These are phyloP conservation scores for Cryptococcus amylolentus DNA, from an alignment of 1,284 basidiomycete genomes.

Conservation along the genomic window DNA sequence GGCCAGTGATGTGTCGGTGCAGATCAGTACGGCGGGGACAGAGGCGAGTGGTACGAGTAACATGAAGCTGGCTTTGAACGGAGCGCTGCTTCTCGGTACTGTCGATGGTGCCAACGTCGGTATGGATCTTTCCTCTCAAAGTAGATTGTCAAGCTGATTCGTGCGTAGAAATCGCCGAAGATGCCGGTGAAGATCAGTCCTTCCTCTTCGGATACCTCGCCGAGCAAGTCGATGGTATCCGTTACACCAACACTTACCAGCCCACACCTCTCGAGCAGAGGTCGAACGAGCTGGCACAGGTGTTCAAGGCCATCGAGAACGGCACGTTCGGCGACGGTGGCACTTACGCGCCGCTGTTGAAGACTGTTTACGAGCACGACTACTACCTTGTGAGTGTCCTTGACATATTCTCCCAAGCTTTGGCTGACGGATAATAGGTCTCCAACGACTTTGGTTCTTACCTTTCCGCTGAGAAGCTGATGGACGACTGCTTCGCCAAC, in stretches of 20 bases:
- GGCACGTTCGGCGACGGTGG: slow-evolving; percentile 72
- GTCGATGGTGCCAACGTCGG: slow-evolving; percentile 85
- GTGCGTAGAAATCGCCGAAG: slow-evolving; percentile 73
- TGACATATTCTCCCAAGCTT: neutral
- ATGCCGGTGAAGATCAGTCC: slow-evolving; percentile 62
- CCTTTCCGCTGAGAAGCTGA: slow-evolving; percentile 73
- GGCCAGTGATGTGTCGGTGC: slow-evolving; percentile 84
- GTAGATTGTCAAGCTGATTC: neutral
- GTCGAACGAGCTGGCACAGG: slow-evolving; percentile 67
- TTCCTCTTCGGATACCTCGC: slow-evolving; percentile 50
- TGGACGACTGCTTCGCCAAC: slow-evolving; percentile 73
- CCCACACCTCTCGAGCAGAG: slow-evolving; percentile 73
- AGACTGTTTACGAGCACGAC: slow-evolving; percentile 54
- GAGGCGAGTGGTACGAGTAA: slow-evolving; percentile 64
- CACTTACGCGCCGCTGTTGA: slow-evolving; percentile 68
- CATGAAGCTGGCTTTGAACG: slow-evolving; percentile 77
- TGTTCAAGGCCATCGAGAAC: slow-evolving; percentile 63
- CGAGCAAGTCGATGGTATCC: slow-evolving; percentile 66
- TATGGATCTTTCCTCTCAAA: slow-evolving; percentile 11
- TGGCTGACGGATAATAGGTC: slow-evolving; percentile 50
- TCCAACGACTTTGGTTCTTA: slow-evolving; percentile 89
- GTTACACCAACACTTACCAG: slow-evolving; percentile 78
- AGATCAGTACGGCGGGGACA: slow-evolving; percentile 90
- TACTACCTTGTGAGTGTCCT: slow-evolving; percentile 53
- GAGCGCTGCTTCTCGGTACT: slow-evolving; percentile 67